Evolutionary conservation across 2,329 filamentous ascomycete genomes (phyloP), one percentile per base, ranked within the genome.

Genomic region (Alternaria longipes): DNA sequence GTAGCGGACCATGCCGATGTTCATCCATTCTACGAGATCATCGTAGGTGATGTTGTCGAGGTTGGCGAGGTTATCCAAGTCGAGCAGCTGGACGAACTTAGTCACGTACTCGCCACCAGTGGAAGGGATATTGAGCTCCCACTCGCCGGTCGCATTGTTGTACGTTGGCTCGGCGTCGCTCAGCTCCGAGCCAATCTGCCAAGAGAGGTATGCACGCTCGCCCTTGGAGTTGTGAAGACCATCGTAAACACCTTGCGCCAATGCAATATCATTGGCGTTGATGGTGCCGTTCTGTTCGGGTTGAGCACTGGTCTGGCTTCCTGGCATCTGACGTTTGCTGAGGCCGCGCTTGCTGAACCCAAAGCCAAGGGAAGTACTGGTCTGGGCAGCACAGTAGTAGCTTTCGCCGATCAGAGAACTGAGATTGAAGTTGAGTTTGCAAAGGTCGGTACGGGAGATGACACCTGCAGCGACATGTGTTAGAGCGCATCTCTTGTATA

Each of bases 21-120:
- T 73, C 79, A 87, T 87, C 84, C 84, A 88, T 16, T 81, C 79
- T n/a, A 80, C 79, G 5, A 88, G 79, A 0, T 83, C 87, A 69
- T 88, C 84, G 72, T 87, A 87, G 18, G 84, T 86, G 26, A 87
- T 81, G 74, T 71, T 63, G 24, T 70, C 57, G 1, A 73, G 59
- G 24, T 59, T 51, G 20, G 59, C 32, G 2, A 68, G 59, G 32
- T 71, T 70, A 40, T 67, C 63, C 0, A 82, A 20, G 24, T 71
- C 64, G 16, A 66, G 50, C 1, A 82, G 73, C 63, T 84, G 64
- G 8, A 85, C 53, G 63, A 80, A 84, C 6, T 78, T 78, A n/a
- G 78, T 73, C 0, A 84, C 77, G 59, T 74, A 83, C 60, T 82
- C 80, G 41, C 75, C 77, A n/a, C 79, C 78, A 2, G 73, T 73